Evolutionary conservation across 2,329 filamentous ascomycete genomes (phyloP), one percentile per base, ranked within the genome.

Genomic region (Penicillium sclerotiorum): DNA sequence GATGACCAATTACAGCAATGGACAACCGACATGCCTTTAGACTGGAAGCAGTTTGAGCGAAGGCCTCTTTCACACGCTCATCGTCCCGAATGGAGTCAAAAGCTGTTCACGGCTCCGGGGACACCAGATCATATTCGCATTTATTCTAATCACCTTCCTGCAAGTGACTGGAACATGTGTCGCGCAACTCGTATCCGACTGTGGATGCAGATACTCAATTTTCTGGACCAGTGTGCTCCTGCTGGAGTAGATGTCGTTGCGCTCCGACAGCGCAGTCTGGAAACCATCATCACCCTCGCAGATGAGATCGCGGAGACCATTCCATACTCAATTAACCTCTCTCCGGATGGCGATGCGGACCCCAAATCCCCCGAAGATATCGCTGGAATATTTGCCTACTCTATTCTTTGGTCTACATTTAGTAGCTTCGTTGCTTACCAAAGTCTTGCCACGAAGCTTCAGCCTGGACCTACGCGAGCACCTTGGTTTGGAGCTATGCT

Each of bases 131-230:
- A 45, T 27, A 44, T 47, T 22, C 35, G 33, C 12, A n/a, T 27
- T 1, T 51, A 49, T 20, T 20, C 41, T 4, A 48, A 42, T 20
- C 22, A 25, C 6, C 11, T 51, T 2, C 42, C 47, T 7, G 50
- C 38, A 15, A 48, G 44, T 32, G 51, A 53, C 32, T 53, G 47
- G 50, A 56, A 49, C 17, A 36, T 42, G 27, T 56, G 43, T 28
- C 41, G 50, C 11, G 41, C 53, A 20, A 45, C 38, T 15, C 47
- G 50, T 12, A 44, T 56, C 12, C 41, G 25, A 33, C 45, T 56
- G 3, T 43, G 52, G 25, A 18, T 51, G 4, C 21, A 40, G 3
- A 50, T 56, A 9, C 20, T 53, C 1, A 39, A 44, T 0, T 51
- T 47, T 8, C n/a, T 53, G 15, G 27, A 22, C 3, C 23, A 27